Evolutionary conservation across 2,329 filamentous ascomycete genomes (phyloP).

Genomic region (Exophiala oligosperma): DNA sequence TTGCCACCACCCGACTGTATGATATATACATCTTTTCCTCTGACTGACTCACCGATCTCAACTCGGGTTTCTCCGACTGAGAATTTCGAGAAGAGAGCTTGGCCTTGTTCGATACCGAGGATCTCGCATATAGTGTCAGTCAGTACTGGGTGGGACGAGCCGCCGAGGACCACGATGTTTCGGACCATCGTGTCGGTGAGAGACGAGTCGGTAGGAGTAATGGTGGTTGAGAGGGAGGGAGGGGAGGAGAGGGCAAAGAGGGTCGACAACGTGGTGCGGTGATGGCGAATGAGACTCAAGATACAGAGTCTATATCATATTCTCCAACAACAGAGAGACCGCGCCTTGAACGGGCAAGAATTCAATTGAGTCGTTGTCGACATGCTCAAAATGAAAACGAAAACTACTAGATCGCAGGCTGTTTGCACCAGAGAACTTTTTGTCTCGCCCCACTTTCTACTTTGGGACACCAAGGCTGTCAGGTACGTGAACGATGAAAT

Average conservation of each 20-base stretch:
- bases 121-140: constrained; percentile 84
- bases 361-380: constrained; percentile 7
- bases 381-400: constrained; percentile 15
- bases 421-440: constrained; percentile 13
- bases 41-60: constrained; percentile 93
- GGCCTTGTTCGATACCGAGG: constrained; percentile 80
- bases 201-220: not conserved
- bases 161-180: constrained; percentile 91
- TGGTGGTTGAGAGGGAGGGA: not conserved
- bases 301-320: not conserved
- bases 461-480: not conserved
- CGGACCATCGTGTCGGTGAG: constrained; percentile 67
- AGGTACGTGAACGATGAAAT: constrained; percentile 5
- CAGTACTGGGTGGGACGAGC: constrained; percentile 86
- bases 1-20: constrained; percentile 90
- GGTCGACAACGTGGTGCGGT: not conserved
- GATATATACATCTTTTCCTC: constrained; percentile 98
- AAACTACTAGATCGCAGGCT: not conserved
- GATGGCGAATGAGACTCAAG: not conserved
- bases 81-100: constrained; percentile 87
- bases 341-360: constrained; percentile 5
- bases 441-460: constrained; percentile 24
- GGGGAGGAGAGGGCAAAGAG: not conserved
- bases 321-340: not conserved
- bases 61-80: constrained; percentile 92